phyloP scores from a whole-genome alignment of 768 basidiomycete species.

The Lactifluus hygrophoroides region DNA sequence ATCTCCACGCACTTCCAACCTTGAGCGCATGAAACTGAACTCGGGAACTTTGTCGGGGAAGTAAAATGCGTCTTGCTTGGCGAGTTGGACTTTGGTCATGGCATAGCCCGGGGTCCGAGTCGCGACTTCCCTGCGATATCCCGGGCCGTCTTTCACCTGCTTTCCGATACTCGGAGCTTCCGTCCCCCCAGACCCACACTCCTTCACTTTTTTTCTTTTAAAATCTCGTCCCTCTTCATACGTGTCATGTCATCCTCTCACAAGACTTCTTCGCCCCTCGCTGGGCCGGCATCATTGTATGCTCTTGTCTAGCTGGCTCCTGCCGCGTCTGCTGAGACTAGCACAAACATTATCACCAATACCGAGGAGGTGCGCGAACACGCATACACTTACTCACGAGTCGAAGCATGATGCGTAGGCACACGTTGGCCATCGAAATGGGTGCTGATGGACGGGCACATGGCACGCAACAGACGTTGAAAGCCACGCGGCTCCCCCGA shows the following conservation, averaged over 20 bases:
- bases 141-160: not conserved
- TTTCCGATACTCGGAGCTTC: not conserved
- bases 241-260: slow-evolving; percentile 6
- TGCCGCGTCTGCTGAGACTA: not conserved
- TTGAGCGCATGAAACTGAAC: not conserved
- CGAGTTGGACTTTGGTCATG: not conserved
- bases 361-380: not conserved
- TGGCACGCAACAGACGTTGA: slow-evolving; percentile 7
- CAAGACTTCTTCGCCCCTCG: not conserved
- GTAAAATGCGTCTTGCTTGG: not conserved
- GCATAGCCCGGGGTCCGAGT: too few species aligned
- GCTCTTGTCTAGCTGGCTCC: slow-evolving; percentile 3
- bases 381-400: not conserved
- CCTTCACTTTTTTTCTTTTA: not conserved
- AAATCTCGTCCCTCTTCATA: not conserved
- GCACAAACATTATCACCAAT: not conserved
- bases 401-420: slow-evolving; percentile 1
- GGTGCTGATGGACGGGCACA: slow-evolving; percentile 13
- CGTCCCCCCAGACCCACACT: not conserved
- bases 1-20: too few species aligned
- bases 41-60: not conserved
- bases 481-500: not conserved
- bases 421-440: slow-evolving; percentile 7
- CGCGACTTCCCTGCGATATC: too few species aligned
- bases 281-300: slow-evolving; percentile 4